Evolutionary conservation across 139 green algal species (phyloP).

Genomic region (Trebouxia sp.): DNA sequence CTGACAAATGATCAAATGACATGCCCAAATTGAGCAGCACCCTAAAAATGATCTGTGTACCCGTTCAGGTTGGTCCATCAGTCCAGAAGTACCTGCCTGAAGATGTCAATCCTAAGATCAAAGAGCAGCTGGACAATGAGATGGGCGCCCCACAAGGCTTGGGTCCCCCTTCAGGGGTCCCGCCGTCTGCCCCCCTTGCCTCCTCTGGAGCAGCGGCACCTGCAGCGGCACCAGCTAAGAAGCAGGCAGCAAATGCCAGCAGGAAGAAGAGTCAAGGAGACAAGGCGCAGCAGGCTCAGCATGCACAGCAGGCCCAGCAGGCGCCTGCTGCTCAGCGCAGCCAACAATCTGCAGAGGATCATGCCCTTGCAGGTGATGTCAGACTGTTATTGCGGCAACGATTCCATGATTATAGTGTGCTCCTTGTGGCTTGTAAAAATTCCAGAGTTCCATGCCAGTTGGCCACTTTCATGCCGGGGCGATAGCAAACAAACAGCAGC

Average conservation of each 20-base stretch:
- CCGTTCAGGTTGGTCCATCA: conserved; percentile 46
- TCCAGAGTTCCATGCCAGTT: too few relatives aligned
- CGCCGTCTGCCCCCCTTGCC: not conserved
- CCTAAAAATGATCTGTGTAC: too few relatives aligned
- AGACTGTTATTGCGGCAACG: too few relatives aligned
- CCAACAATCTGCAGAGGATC: not conserved
- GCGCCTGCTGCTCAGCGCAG: not conserved
- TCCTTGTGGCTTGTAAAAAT: too few relatives aligned
- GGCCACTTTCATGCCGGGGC: too few relatives aligned
- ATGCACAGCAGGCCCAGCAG: not conserved
- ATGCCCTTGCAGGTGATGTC: not conserved
- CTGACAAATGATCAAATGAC: too few relatives aligned
- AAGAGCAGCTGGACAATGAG: conserved; percentile 71
- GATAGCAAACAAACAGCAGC: too few relatives aligned
- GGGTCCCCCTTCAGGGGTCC: not conserved
- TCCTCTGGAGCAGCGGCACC: not conserved
- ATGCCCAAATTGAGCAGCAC: not conserved
- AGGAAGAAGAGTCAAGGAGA: conserved; percentile 4
- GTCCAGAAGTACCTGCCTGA: conserved; percentile 67
- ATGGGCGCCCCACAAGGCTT: conserved; percentile 39
- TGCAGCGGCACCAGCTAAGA: conserved; percentile 1
- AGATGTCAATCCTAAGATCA: conserved; percentile 83
- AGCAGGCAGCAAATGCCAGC: not conserved
- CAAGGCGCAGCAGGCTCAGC: conserved; percentile 28
- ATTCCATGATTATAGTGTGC: too few relatives aligned